Percentiles rank a stretch among this genome's conserved stretches.
Evolutionary conservation across 768 basidiomycete species (phyloP).

Genomic region (Termitomyces sp.): DNA sequence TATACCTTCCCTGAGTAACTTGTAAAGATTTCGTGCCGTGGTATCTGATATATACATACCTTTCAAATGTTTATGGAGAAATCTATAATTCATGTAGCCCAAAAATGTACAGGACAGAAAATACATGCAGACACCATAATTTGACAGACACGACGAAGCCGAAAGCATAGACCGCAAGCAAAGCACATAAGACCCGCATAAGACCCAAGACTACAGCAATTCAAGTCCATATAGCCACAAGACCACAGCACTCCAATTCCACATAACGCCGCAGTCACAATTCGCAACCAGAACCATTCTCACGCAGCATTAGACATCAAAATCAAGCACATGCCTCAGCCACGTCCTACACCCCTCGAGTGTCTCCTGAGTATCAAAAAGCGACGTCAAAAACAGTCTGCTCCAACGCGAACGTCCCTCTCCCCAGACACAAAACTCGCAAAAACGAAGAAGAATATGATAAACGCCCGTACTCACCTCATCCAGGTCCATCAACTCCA

Average conservation of each 20-base stretch:
- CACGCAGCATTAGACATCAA: not conserved
- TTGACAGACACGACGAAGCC: no score
- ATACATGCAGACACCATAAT: no score
- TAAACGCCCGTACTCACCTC: slow-evolving; percentile 24
- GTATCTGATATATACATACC: no score
- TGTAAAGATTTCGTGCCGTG: no score
- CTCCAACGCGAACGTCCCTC: not conserved
- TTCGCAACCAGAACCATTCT: not conserved
- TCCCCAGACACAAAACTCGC: not conserved
- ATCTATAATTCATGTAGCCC: no score
- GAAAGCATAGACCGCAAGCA: not conserved
- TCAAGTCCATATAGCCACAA: not conserved
- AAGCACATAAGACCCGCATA: no score
- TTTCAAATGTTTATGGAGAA: no score
- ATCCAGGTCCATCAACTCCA: slow-evolving; percentile 25
- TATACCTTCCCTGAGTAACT: no score
- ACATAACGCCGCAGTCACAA: not conserved
- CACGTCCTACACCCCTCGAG: slow-evolving; percentile 8
- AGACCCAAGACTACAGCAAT: not conserved
- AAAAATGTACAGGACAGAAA: no score
- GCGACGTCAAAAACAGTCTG: not conserved
- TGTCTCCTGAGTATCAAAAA: slow-evolving; percentile 1
- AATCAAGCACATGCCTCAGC: slow-evolving; percentile 3
- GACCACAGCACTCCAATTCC: not conserved
- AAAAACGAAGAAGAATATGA: not conserved